Evolutionary conservation across 2,329 filamentous ascomycete species (phyloP), one percentile per base, ranked within the genome.

Genomic region (Epicoccum sorghinum): DNA sequence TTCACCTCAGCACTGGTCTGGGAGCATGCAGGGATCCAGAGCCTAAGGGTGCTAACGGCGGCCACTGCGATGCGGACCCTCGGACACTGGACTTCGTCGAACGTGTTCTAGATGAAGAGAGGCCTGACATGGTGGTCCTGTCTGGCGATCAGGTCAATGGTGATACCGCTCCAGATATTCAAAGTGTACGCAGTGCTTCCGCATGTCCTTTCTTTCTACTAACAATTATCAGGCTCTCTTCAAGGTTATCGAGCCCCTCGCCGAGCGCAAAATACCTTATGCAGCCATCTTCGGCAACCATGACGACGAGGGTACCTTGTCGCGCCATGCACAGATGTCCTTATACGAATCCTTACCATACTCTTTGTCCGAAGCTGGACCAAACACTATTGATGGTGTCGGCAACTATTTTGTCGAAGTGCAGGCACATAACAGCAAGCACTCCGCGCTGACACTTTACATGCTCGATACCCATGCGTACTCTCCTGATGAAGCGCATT

Each of bases 271-370:
- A 67, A 91, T 98, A 33, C 95, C 95, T 0, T 98, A 96, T 68
- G 90, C 92, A 13, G 88, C 89, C 57, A 98, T 99, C 55, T 97
- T 98, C 69, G 95, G 95, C 52, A 99, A 99, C 73, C 95, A 99
- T 74, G 95, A 99, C 69, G 93, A 98, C 67, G 93, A 98, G 79
- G 88, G 88, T 30, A 86, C 90, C 40, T 83, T 97, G 61, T 85
- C 87, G 13, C 89, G 95, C 51, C 79, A 83, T 4, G 84, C 85
- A 2, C 88, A 95, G 68, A 98, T 99, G 93, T 81, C 86, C 3
- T 81, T 99, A 12, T 86, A 96, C 65, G 87, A 96, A 72, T 86
- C 87, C 0, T 82, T 99, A 0, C 95, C 95, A 0, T 97, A 91
- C 75, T 97, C 92, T 1, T 82, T 99, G 18, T 92, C 92, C n/a